phyloP scores from a whole-genome alignment of 1,284 basidiomycete species.

The Moniliella sp. region DNA sequence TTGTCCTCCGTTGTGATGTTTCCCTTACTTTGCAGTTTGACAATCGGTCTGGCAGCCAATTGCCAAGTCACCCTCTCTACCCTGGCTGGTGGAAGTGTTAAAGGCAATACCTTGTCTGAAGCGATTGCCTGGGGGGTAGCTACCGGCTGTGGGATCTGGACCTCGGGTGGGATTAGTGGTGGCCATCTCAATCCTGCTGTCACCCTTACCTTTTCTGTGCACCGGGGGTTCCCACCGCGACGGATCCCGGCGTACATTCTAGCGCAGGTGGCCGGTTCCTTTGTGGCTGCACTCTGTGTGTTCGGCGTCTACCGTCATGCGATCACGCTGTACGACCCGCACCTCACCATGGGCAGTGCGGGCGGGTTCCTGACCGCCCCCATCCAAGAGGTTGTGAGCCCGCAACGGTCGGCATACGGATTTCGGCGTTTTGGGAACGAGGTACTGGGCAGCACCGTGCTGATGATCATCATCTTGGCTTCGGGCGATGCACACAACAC shows the following conservation, averaged over 20 bases:
- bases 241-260: not conserved
- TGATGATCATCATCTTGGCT: slow-evolving; percentile 5
- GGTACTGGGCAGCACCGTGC: slow-evolving; percentile 5
- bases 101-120: no score
- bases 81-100: no score
- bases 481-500: slow-evolving; percentile 5
- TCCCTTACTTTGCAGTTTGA: no score
- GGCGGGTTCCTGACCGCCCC: slow-evolving; percentile 3
- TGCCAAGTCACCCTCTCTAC: no score
- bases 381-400: slow-evolving; percentile 2
- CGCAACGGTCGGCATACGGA: not conserved
- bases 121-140: no score
- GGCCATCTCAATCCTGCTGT: slow-evolving; percentile 4
- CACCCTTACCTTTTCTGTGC: slow-evolving; percentile 47
- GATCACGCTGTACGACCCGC: slow-evolving; percentile 12
- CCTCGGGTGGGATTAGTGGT: not conserved
- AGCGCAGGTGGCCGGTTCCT: not conserved
- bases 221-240: slow-evolving; percentile 43
- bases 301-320: slow-evolving; percentile 1
- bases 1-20: no score
- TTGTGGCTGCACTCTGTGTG: not conserved
- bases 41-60: no score
- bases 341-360: slow-evolving; percentile 7
- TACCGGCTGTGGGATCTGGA: no score
- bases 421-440: slow-evolving; percentile 6